These are phyloP conservation scores for Protomyces pachydermus DNA, from an alignment of 1,139 yeast species.

Conservation along the genomic window DNA sequence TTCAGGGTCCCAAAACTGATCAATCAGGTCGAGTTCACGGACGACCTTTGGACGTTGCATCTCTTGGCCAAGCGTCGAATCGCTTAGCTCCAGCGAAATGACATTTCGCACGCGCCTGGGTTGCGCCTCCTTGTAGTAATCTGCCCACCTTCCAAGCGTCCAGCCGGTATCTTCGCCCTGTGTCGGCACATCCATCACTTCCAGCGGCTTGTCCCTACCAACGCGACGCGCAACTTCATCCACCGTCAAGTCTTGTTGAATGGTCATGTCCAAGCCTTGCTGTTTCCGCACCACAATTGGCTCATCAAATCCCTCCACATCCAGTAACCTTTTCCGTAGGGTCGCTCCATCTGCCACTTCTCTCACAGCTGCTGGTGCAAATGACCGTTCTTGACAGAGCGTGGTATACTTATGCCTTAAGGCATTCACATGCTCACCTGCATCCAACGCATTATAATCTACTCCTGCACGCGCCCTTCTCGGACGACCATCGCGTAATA, in stretches of 20 bases:
- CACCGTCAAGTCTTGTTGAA: conserved; percentile 50
- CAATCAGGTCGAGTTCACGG: conserved; percentile 62
- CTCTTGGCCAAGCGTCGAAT: conserved; percentile 48
- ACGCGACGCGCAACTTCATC: conserved; percentile 55
- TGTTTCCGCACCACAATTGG: conserved; percentile 44
- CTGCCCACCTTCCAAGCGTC: conserved; percentile 69
- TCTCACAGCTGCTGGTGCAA: conserved; percentile 32
- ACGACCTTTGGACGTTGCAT: conserved; percentile 66
- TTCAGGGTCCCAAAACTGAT: conserved; percentile 54
- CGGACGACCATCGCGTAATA: conserved; percentile 9
- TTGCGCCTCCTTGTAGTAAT: conserved; percentile 53
- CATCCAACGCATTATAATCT: conserved; percentile 76
- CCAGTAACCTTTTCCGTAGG: conserved; percentile 44
- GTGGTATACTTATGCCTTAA: conserved; percentile 60
- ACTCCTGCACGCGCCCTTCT: conserved; percentile 15
- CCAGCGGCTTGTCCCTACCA: conserved; percentile 62
- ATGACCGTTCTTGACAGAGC: conserved; percentile 37
- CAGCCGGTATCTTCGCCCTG: conserved; percentile 61
- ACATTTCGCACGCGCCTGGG: conserved; percentile 64
- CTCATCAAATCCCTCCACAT: conserved; percentile 37
- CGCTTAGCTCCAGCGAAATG: conserved; percentile 71
- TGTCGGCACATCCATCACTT: conserved; percentile 78
- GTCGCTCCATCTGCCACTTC: conserved; percentile 38
- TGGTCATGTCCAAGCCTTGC: conserved; percentile 43
- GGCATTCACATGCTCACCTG: conserved; percentile 63